Base-by-base conservation (phyloP, 1,284 basidiomycete genomes). In the Irpex sp. region DNA sequence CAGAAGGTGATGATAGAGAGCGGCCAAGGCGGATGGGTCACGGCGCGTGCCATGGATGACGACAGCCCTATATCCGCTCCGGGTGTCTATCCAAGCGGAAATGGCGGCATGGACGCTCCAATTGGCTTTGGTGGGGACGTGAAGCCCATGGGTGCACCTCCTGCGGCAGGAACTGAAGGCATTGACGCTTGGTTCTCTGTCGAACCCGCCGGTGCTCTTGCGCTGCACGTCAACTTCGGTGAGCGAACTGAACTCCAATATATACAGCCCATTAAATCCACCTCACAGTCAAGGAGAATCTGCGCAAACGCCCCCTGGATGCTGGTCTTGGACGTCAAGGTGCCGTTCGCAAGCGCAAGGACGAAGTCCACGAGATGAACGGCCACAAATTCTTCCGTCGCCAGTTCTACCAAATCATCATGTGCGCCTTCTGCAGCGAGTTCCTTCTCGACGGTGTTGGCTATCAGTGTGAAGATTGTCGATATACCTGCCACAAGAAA, bases 391-490 rank as follows among this genome's bases (percentile, higher is more conserved):
- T 99, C 74, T 86, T 99, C 59, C 93, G 95, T 71, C 88, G 91
- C 60, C 97, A 99, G 77, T 99, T 99, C 81, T 99, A 98, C 78
- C 96, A 98, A 77, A 89, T 97, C 73, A 97, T 99, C 81, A 87
- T 98, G 62, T 99, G 97, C 75, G 97, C 97, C 0, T 94, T 98
- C 75, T 99, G 97, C 79, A 92, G 89, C 77, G 97, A 99, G 72
- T 97, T 99, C 80, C 82, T 99, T 68, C 90, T 98, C 75, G 98
- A 99, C 66, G 97, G 95, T 2, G 85, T 94, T 63, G 97, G 97
- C 6, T 98, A 97, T 78, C 97, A 98, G 78, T 99, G 97, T 81
- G 97, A 99, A 74, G 97, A 99, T 76, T 99, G 97, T 77, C 90
- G 95, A 66, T 99, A 98, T 76, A 95, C 94, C 4, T 99, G 97